These are phyloP conservation scores for Plantago coronopus DNA, from an alignment of 305 asterid species.

Conservation along the genomic window DNA sequence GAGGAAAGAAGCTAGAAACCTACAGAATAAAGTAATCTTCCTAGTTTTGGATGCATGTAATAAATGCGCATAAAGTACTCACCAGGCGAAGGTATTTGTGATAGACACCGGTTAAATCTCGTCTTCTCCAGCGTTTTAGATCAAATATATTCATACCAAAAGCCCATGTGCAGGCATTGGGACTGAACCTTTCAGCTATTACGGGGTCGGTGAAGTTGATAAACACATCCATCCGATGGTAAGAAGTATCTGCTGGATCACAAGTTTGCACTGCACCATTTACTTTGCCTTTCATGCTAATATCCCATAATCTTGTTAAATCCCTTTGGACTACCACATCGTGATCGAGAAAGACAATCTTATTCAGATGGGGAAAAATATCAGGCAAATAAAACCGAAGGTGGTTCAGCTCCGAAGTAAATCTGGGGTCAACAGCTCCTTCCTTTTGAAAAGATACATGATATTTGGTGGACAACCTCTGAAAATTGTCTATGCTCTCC, in stretches of 20 bases:
- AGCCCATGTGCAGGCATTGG: conserved; percentile 79
- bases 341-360: conserved; percentile 80
- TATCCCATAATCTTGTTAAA: conserved; percentile 62
- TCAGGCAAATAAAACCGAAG: conserved; percentile 80
- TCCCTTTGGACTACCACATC: conserved; percentile 85
- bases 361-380: conserved; percentile 56
- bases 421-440: conserved; percentile 58
- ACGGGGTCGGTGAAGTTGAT: conserved; percentile 60
- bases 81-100: conserved; percentile 70
- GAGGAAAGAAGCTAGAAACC: no score
- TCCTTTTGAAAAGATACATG: conserved; percentile 41
- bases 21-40: not conserved
- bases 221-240: conserved; percentile 58
- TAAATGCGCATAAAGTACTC: conserved; percentile 21
- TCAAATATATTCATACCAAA: conserved; percentile 86
- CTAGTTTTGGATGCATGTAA: not conserved
- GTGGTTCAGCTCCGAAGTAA: conserved; percentile 61
- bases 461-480: conserved; percentile 55
- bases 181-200: conserved; percentile 41
- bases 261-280: conserved; percentile 88
- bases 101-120: conserved; percentile 51
- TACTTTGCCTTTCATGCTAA: conserved; percentile 67
- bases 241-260: conserved; percentile 52
- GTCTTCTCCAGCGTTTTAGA: conserved; percentile 70
- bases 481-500: conserved; percentile 53